Conservation (phyloP, 2,329 filamentous ascomycete genomes). For the Colletotrichum viniferum region DNA sequence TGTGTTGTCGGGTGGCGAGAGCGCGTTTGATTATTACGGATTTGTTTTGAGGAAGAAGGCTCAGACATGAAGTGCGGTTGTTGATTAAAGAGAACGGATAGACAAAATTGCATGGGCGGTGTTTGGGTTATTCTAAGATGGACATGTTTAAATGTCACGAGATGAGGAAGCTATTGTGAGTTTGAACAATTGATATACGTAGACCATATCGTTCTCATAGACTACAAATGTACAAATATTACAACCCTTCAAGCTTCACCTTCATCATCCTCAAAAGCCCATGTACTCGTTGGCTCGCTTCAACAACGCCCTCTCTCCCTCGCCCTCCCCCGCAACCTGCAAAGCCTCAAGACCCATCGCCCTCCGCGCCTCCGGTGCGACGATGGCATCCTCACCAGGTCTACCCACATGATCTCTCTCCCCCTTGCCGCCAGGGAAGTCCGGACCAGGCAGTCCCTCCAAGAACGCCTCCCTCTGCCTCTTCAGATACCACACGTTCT, state of each 20-base stretch:
- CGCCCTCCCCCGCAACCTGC: constrained; percentile 21
- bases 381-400: constrained; percentile 42
- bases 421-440: constrained; percentile 75
- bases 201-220: not conserved
- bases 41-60: constrained; percentile 41
- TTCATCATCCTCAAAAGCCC: constrained; percentile 35
- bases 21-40: constrained; percentile 54
- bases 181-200: not conserved
- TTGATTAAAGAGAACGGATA: not conserved
- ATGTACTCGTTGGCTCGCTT: constrained; percentile 48
- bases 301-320: constrained; percentile 41
- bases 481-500: constrained; percentile 73
- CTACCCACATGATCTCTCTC: constrained; percentile 60
- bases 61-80: not conserved
- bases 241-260: fast-evolving
- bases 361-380: constrained; percentile 37
- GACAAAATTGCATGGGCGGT: not conserved
- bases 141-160: not conserved
- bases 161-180: fast-evolving
- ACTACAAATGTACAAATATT: not conserved
- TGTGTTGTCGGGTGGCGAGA: constrained; percentile 38
- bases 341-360: constrained; percentile 52
- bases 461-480: constrained; percentile 76
- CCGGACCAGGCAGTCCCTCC: constrained; percentile 68
- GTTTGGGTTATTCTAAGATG: not conserved